Conservation (phyloP, 2,329 filamentous ascomycete species). For the Penicillium thymicola region DNA sequence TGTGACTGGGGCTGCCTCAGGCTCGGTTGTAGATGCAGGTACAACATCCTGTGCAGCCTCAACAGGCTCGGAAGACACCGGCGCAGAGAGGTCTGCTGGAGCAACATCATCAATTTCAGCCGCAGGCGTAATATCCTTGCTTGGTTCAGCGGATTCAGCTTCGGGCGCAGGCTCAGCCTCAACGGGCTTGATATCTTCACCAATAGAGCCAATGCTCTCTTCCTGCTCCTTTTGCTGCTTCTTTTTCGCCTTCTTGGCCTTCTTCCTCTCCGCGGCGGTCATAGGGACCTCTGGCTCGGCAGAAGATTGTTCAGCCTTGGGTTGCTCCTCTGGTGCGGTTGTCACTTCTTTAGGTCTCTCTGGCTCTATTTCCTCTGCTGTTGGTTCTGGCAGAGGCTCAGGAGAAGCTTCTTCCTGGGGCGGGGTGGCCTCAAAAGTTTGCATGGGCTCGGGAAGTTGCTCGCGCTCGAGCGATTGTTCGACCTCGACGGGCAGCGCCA, state of each 20-base stretch:
- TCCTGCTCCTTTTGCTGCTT: conserved; percentile 15
- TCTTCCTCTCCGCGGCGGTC: conserved; percentile 16
- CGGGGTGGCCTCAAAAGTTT: not conserved
- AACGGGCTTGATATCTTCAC: not conserved
- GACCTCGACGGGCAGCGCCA: not conserved
- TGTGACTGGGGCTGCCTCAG: not conserved
- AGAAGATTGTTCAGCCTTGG: not conserved
- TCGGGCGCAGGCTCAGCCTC: not conserved
- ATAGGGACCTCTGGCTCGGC: conserved; percentile 12
- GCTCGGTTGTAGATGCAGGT: not conserved
- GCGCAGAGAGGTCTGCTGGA: not conserved
- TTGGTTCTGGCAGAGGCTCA: not conserved
- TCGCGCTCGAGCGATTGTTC: not conserved
- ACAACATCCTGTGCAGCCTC: not conserved
- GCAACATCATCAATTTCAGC: conserved; percentile 2
- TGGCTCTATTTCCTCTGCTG: not conserved
- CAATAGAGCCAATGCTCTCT: not conserved
- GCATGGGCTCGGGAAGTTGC: not conserved
- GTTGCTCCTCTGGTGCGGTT: not conserved
- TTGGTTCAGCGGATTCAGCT: not conserved
- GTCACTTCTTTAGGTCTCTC: not conserved
- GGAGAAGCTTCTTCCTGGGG: not conserved
- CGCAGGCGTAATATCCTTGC: not conserved
- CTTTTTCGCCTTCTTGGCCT: conserved; percentile 19
- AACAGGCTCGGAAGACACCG: not conserved